Percentiles rank a stretch among this genome's conserved stretches.
These are phyloP conservation scores for Salvia rosmarinus DNA, from an alignment of 257 asterid species.

Conservation along the genomic window DNA sequence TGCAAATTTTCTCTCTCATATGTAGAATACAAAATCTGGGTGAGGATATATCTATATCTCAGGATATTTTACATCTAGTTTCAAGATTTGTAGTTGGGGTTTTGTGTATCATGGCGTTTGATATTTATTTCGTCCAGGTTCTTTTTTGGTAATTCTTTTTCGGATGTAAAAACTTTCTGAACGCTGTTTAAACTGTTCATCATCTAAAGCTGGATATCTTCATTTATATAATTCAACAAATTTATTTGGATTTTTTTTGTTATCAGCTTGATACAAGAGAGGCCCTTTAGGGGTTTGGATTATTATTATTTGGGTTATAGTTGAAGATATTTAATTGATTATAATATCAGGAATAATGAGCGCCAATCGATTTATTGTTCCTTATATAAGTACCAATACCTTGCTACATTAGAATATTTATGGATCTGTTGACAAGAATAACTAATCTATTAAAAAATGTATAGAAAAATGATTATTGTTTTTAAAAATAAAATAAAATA, in stretches of 20 bases:
- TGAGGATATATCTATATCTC: slow-evolving; percentile 36
- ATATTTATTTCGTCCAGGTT: slow-evolving; percentile 25
- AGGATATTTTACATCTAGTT: slow-evolving; percentile 33
- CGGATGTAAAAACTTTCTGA: slow-evolving; percentile 11
- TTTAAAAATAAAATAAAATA: too few relatives aligned
- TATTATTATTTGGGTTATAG: too few relatives aligned
- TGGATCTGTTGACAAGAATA: too few relatives aligned
- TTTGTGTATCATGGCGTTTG: slow-evolving; percentile 38
- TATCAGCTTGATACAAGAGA: neutral
- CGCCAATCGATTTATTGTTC: too few relatives aligned
- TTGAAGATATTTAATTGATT: too few relatives aligned
- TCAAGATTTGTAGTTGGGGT: slow-evolving; percentile 25
- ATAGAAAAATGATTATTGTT: too few relatives aligned
- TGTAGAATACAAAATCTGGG: slow-evolving; percentile 35
- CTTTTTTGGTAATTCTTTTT: slow-evolving; percentile 17
- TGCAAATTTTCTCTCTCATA: slow-evolving; percentile 28
- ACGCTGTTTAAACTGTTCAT: slow-evolving; percentile 13
- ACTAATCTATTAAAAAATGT: too few relatives aligned
- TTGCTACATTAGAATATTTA: too few relatives aligned
- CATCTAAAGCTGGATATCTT: slow-evolving; percentile 2
- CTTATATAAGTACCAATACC: too few relatives aligned
- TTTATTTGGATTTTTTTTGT: slow-evolving; percentile 18
- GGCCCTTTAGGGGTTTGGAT: too few relatives aligned
- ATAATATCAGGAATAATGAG: too few relatives aligned
- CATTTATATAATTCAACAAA: slow-evolving; percentile 22